Percentiles rank a stretch among this genome's conserved stretches.
Evolutionary conservation across 1,139 yeast genomes (phyloP).

Genomic region (Eremothecium gossypii): DNA sequence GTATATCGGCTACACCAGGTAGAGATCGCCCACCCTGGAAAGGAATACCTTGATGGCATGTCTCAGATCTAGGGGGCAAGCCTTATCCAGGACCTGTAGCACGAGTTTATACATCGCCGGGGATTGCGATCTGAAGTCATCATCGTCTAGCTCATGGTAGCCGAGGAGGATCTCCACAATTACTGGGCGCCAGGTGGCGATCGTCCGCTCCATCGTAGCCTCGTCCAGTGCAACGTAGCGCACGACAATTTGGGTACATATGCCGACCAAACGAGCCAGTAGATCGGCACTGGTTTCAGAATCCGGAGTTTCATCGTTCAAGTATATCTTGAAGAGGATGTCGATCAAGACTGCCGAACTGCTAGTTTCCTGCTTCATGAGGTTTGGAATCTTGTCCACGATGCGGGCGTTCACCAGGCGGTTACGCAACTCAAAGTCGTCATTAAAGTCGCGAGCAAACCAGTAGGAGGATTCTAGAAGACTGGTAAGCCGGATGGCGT

Average conservation of each 20-base stretch:
- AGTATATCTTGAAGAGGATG: constrained; percentile 69
- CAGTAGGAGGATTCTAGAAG: constrained; percentile 61
- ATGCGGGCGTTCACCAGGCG: constrained; percentile 87
- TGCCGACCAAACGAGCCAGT: constrained; percentile 50
- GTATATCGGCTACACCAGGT: constrained; percentile 13
- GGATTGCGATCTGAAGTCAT: constrained; percentile 57
- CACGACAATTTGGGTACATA: constrained; percentile 60
- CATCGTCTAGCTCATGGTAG: constrained; percentile 63
- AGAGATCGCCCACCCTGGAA: constrained; percentile 61
- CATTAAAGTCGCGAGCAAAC: constrained; percentile 82
- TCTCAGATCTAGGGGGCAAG: constrained; percentile 62
- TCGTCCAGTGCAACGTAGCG: constrained; percentile 69
- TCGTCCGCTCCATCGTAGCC: constrained; percentile 66
- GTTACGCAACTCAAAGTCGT: constrained; percentile 75
- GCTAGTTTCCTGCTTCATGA: constrained; percentile 83
- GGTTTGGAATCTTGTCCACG: constrained; percentile 84
- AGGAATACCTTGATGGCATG: constrained; percentile 57
- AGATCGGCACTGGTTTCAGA: constrained; percentile 31
- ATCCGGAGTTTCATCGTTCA: constrained; percentile 46
- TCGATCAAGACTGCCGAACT: constrained; percentile 83
- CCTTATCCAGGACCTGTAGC: constrained; percentile 57
- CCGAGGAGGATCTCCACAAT: constrained; percentile 81
- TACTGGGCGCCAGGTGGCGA: constrained; percentile 85
- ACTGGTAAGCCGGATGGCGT: constrained; percentile 50
- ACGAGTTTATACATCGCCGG: constrained; percentile 62